phyloP scores from a whole-genome alignment of 768 basidiomycete genomes.

The Trametes elegans region DNA sequence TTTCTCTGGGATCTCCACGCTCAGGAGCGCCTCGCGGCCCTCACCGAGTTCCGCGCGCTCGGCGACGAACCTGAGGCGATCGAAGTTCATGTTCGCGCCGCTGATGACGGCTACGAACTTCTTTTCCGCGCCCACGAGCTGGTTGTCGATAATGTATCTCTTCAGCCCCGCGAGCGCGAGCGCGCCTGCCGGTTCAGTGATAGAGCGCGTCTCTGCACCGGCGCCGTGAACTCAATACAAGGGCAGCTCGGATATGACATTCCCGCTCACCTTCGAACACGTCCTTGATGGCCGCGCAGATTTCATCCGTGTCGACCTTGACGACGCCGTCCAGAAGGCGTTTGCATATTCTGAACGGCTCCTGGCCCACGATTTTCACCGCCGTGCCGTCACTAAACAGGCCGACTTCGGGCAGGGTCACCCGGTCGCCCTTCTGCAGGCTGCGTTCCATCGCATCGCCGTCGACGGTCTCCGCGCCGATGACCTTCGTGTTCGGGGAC shows the following conservation, averaged over 20 bases:
- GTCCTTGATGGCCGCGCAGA: conserved; percentile 98
- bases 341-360: conserved; percentile 91
- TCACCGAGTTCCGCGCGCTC: conserved; percentile 98
- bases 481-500: conserved; percentile 72
- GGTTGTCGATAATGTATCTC: conserved; percentile 76
- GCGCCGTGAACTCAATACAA: not conserved
- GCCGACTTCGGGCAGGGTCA: conserved; percentile 86
- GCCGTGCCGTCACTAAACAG: conserved; percentile 98
- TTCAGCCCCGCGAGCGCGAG: conserved; percentile 91
- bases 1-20: conserved; percentile 90
- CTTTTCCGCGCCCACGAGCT: conserved; percentile 79
- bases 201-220: conserved; percentile 81
- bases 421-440: conserved; percentile 75
- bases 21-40: conserved; percentile 88
- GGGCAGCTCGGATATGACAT: not conserved
- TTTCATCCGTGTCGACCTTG: conserved; percentile 89
- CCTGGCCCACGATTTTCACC: conserved; percentile 92
- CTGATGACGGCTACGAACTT: conserved; percentile 90
- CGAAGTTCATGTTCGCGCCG: conserved; percentile 99
- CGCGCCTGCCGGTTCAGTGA: conserved; percentile 96
- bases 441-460: conserved; percentile 92
- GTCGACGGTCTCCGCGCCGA: conserved; percentile 93
- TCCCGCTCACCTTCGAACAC: conserved; percentile 82
- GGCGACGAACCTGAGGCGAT: conserved; percentile 93
- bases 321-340: conserved; percentile 80